phyloP scores from a whole-genome alignment of 2,329 filamentous ascomycete genomes.

The Fonsecaea erecta region DNA sequence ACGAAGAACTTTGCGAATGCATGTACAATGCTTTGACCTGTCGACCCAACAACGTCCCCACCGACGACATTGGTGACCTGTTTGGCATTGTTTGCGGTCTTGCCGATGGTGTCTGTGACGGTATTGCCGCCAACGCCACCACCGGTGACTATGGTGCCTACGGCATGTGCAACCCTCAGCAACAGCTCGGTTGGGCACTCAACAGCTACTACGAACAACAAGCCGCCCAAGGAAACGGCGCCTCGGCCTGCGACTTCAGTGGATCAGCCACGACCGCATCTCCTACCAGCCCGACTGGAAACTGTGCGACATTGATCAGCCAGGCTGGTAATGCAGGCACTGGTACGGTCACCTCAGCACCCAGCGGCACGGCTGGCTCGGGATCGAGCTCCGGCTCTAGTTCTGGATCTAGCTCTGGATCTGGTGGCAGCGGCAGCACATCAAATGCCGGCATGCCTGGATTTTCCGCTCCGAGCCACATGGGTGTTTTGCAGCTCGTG shows the following conservation, averaged over 20 bases:
- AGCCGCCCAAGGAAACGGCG: conserved; percentile 40
- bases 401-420: conserved; percentile 35
- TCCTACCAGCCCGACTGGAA: conserved; percentile 43
- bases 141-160: conserved; percentile 53
- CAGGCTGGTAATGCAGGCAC: conserved; percentile 48
- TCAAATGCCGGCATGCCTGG: conserved; percentile 24
- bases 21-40: conserved; percentile 78
- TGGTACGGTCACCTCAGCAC: conserved; percentile 46
- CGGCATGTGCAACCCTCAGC: conserved; percentile 50
- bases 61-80: conserved; percentile 66
- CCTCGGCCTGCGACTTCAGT: conserved; percentile 49
- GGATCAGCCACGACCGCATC: conserved; percentile 48
- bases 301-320: conserved; percentile 46
- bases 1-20: conserved; percentile 79
- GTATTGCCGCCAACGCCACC: conserved; percentile 47
- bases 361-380: conserved; percentile 41
- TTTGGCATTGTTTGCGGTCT: conserved; percentile 62
- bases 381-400: conserved; percentile 31
- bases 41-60: conserved; percentile 63
- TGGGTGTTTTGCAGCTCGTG: conserved; percentile 49
- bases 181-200: conserved; percentile 51
- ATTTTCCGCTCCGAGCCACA: conserved; percentile 32
- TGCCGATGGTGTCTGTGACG: conserved; percentile 44
- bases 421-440: conserved; percentile 41
- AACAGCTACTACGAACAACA: conserved; percentile 52